Conservation (phyloP, 2,329 filamentous ascomycete species). For the Cryphonectria radicalis region DNA sequence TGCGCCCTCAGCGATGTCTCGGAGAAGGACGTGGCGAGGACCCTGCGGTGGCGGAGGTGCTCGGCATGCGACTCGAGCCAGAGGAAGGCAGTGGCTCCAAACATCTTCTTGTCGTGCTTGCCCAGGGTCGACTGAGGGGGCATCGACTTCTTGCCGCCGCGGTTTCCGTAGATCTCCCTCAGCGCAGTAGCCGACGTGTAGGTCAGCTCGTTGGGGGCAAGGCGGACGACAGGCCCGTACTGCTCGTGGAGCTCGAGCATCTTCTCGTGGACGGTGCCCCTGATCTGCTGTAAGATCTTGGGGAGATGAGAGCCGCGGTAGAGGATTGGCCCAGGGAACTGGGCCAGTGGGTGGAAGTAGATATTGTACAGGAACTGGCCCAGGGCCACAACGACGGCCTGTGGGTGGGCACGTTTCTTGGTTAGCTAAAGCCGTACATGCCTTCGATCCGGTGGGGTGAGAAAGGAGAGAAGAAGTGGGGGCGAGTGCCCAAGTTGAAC, state of each 20-base stretch:
- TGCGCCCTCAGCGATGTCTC: conserved; percentile 35
- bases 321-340: conserved; percentile 26
- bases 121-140: conserved; percentile 29
- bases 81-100: conserved; percentile 29
- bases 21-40: conserved; percentile 36
- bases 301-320: conserved; percentile 28
- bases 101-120: conserved; percentile 29
- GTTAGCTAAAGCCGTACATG: background rate
- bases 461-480: too few species aligned
- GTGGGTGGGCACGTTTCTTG: background rate
- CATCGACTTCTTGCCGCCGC: conserved; percentile 23
- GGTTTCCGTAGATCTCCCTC: conserved; percentile 28
- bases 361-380: conserved; percentile 28
- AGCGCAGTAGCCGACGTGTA: conserved; percentile 25
- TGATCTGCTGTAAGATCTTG: conserved; percentile 27
- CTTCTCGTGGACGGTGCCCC: conserved; percentile 24
- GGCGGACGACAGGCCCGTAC: conserved; percentile 29
- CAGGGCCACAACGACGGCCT: conserved; percentile 7
- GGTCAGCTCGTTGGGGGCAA: conserved; percentile 28
- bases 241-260: conserved; percentile 28
- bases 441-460: background rate
- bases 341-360: conserved; percentile 28
- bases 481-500: background rate
- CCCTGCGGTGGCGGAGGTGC: conserved; percentile 33
- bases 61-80: conserved; percentile 28